Evolutionary conservation across 73 alveolate genomes (phyloP).

Genomic region (Tetrahymena thermophila): DNA sequence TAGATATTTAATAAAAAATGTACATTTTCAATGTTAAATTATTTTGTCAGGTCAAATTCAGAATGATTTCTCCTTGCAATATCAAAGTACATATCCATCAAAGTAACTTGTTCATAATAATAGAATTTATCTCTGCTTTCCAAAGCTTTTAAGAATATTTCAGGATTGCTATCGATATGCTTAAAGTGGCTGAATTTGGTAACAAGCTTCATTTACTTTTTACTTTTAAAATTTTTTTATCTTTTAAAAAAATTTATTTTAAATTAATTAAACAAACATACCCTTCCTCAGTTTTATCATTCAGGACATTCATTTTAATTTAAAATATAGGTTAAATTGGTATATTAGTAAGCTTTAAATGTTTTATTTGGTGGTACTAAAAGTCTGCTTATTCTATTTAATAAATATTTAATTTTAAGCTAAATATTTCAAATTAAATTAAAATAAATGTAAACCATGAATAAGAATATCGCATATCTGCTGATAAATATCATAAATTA

Average conservation of each 20-base stretch:
- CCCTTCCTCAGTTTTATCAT: slow-evolving; percentile 1
- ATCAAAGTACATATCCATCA: not conserved
- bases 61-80: not conserved
- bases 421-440: not conserved
- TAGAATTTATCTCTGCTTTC: not conserved
- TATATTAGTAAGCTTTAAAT: not conserved
- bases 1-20: not conserved
- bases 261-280: not conserved
- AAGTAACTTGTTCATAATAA: not conserved
- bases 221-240: not conserved
- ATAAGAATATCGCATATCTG: not conserved
- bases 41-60: not conserved
- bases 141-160: not conserved
- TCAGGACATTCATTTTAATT: not conserved
- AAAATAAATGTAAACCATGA: not conserved
- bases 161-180: not conserved
- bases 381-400: not conserved
- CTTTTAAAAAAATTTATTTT: not conserved
- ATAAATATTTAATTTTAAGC: not conserved
- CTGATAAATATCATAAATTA: not conserved
- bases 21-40: not conserved
- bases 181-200: not conserved
- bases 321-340: not conserved
- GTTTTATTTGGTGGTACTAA: not conserved
- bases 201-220: not conserved